phyloP scores from a whole-genome alignment of 352 stramenopile species.

The Phytopythium montanum region DNA sequence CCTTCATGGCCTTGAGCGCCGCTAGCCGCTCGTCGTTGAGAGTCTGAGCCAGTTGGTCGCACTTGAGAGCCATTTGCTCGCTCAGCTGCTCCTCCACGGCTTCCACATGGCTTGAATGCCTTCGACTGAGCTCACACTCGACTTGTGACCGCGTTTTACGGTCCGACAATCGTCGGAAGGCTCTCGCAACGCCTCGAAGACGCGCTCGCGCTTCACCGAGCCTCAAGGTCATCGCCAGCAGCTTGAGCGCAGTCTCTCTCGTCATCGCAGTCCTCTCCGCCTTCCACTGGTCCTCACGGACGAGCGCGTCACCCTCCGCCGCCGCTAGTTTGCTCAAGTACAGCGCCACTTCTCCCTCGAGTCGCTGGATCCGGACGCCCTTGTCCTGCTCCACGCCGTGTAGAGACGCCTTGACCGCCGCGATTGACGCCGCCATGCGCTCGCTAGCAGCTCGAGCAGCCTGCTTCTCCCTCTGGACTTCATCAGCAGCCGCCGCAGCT shows the following conservation, averaged over 20 bases:
- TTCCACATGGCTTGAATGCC: conserved; percentile 22
- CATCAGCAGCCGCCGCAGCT: conserved; percentile 41
- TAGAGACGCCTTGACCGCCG: conserved; percentile 54
- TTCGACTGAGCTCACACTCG: background rate
- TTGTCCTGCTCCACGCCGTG: conserved; percentile 68
- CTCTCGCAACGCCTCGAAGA: conserved; percentile 16
- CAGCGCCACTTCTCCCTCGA: conserved; percentile 42
- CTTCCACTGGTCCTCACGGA: conserved; percentile 44
- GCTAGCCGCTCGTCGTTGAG: conserved; percentile 47
- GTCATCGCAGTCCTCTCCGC: conserved; percentile 23
- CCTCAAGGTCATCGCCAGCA: conserved; percentile 21
- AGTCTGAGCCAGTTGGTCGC: conserved; percentile 49
- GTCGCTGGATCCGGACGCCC: conserved; percentile 35
- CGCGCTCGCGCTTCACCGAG: conserved; percentile 15
- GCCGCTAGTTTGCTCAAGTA: conserved; percentile 56
- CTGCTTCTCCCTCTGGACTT: conserved; percentile 50
- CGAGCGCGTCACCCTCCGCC: conserved; percentile 50
- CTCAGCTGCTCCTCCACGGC: conserved; percentile 40
- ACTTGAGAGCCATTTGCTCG: conserved; percentile 51
- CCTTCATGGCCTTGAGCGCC: conserved; percentile 37
- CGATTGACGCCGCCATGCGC: conserved; percentile 51
- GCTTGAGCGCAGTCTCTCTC: conserved; percentile 24
- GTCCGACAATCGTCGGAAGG: conserved; percentile 17
- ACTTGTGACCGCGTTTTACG: conserved; percentile 3
- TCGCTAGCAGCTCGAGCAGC: conserved; percentile 48